These are phyloP conservation scores for Alectoria sarmentosa DNA, from an alignment of 495 filamentous ascomycete genomes.

Conservation along the genomic window DNA sequence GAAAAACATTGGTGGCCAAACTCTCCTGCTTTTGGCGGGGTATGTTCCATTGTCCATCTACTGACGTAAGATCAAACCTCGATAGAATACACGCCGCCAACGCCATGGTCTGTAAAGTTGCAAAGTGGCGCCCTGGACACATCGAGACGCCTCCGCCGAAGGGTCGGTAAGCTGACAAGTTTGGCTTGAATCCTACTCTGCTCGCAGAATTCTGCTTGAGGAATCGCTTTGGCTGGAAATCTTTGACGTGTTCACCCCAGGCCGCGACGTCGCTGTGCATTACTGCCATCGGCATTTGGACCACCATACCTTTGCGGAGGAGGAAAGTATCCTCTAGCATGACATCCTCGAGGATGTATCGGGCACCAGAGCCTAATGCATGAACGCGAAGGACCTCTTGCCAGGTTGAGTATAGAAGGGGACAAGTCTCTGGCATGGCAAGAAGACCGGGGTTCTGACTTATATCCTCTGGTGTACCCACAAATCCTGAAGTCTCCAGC, in stretches of 20 bases:
- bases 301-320: constrained; percentile 27
- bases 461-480: background rate
- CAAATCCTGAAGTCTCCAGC: constrained; percentile 21
- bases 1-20: constrained; percentile 25
- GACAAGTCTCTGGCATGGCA: constrained; percentile 23
- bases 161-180: constrained; percentile 29
- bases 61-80: constrained; percentile 17
- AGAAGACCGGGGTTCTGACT: constrained; percentile 11
- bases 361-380: constrained; percentile 21
- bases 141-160: constrained; percentile 26
- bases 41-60: constrained; percentile 20
- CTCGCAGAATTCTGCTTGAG: constrained; percentile 7
- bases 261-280: constrained; percentile 20
- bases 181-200: constrained; percentile 18
- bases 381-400: constrained; percentile 24
- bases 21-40: constrained; percentile 26
- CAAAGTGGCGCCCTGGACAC: constrained; percentile 27
- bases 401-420: constrained; percentile 21
- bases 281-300: constrained; percentile 27
- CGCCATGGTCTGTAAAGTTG: constrained; percentile 23
- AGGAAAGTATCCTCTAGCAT: constrained; percentile 25
- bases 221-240: constrained; percentile 21
- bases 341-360: constrained; percentile 26
- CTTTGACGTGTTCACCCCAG: constrained; percentile 20
- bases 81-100: constrained; percentile 19